Percentiles rank a stretch among this genome's conserved stretches.
phyloP scores from a whole-genome alignment of 805 yeast genomes.

The Kodamaea kaohsiungensis region DNA sequence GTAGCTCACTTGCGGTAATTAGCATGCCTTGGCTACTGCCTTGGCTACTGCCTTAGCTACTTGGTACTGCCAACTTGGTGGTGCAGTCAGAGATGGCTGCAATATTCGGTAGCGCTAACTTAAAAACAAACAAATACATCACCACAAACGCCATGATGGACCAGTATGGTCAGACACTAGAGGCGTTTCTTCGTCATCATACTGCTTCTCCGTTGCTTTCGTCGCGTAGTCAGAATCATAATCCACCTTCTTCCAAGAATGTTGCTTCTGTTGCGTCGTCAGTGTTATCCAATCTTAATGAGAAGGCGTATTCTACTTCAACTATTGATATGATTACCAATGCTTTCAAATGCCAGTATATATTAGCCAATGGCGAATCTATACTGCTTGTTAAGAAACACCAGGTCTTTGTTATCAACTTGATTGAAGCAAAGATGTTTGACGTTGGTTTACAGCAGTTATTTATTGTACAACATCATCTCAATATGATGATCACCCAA shows the following conservation, averaged over 20 bases:
- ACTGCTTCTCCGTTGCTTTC: slow-evolving; percentile 1
- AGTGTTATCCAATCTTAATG: not conserved
- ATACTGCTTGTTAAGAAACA: slow-evolving; percentile 23
- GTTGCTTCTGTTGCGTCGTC: not conserved
- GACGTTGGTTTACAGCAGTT: slow-evolving; percentile 15
- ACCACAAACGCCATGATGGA: slow-evolving; percentile 3
- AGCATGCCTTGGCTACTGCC: too few relatives aligned
- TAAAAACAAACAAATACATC: slow-evolving; percentile 1
- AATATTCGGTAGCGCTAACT: not conserved
- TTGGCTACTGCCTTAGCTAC: too few relatives aligned
- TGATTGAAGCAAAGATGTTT: slow-evolving; percentile 19
- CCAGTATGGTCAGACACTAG: slow-evolving; percentile 5
- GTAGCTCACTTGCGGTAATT: too few relatives aligned
- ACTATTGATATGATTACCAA: not conserved
- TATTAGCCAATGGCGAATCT: slow-evolving; percentile 5
- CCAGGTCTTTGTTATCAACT: slow-evolving; percentile 26
- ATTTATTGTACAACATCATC: slow-evolving; percentile 3
- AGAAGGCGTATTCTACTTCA: not conserved
- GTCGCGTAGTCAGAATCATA: slow-evolving; percentile 5
- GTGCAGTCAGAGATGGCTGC: not conserved
- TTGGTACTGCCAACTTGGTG: too few relatives aligned
- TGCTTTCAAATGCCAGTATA: slow-evolving; percentile 20
- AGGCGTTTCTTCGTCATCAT: slow-evolving; percentile 2
- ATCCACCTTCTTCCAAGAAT: not conserved
- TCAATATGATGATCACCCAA: not conserved